phyloP scores from a whole-genome alignment of 2,329 filamentous ascomycete species.

The Nigrospora sphaerica region DNA sequence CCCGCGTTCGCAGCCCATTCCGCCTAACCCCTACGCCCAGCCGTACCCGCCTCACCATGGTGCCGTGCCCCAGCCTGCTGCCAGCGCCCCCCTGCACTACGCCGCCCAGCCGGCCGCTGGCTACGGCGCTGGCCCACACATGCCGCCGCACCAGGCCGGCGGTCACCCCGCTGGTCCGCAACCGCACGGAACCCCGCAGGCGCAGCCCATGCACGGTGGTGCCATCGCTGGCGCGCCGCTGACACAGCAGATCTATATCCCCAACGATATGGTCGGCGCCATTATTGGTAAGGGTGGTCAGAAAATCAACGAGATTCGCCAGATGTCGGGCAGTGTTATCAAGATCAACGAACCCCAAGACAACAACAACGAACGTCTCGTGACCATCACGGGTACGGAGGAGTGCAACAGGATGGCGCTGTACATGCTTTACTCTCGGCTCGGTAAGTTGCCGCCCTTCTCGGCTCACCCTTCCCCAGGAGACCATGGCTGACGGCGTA shows the following conservation, averaged over 20 bases:
- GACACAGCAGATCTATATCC: slow-evolving; percentile 98
- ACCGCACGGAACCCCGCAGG: slow-evolving; percentile 59
- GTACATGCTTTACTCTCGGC: slow-evolving; percentile 97
- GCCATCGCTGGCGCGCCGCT: slow-evolving; percentile 69
- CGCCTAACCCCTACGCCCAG: slow-evolving; percentile 70
- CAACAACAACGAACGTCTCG: slow-evolving; percentile 95
- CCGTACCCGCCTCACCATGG: slow-evolving; percentile 62
- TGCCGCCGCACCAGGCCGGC: slow-evolving; percentile 63
- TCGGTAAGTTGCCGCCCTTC: slow-evolving; percentile 54
- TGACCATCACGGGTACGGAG: slow-evolving; percentile 94
- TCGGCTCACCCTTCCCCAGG: too few species aligned
- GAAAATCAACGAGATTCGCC: slow-evolving; percentile 98
- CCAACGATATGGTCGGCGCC: slow-evolving; percentile 98
- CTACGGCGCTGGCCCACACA: slow-evolving; percentile 74
- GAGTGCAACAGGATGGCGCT: slow-evolving; percentile 99
- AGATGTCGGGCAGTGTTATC: slow-evolving; percentile 94
- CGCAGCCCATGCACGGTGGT: slow-evolving; percentile 65
- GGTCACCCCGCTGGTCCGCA: slow-evolving; percentile 58
- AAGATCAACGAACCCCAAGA: slow-evolving; percentile 99
- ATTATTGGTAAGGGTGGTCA: slow-evolving; percentile 98
- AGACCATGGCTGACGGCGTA: not conserved
- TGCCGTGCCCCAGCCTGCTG: slow-evolving; percentile 49
- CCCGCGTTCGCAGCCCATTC: slow-evolving; percentile 65
- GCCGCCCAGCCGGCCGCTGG: slow-evolving; percentile 65
- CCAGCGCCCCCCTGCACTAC: slow-evolving; percentile 71